A percentile compares a stretch with the other conserved stretches of the same genome.
Conservation (phyloP, 352 stramenopile species). For the Thalassiosira exigua region DNA sequence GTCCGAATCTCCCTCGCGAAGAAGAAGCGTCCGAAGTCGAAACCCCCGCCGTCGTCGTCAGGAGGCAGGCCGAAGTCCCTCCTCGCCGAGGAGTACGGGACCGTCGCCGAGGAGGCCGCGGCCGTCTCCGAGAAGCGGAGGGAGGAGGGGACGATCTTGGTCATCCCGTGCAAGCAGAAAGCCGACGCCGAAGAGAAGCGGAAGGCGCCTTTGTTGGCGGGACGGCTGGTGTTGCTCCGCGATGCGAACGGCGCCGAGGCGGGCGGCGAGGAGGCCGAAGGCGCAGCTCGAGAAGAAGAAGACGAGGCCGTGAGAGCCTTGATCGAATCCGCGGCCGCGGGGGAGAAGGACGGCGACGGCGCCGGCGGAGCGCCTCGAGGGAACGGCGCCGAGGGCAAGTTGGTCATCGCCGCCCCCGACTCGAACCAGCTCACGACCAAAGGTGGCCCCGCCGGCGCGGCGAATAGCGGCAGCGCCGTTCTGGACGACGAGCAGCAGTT, state of each 20-base stretch:
- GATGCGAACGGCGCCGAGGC: background rate
- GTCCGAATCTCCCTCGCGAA: background rate
- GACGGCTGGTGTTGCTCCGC: conserved; percentile 29
- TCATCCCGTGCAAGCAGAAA: conserved; percentile 50
- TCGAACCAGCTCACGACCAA: conserved; percentile 33
- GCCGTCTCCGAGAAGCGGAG: conserved; percentile 38
- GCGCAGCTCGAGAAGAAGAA: conserved; percentile 8
- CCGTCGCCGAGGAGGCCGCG: conserved; percentile 52
- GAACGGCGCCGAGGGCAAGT: background rate
- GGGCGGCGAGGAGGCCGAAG: background rate
- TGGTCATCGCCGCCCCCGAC: conserved; percentile 39
- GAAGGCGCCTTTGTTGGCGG: conserved; percentile 27
- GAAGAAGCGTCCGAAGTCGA: background rate
- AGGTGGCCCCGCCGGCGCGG: too few species aligned
- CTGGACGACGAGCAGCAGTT: conserved; percentile 51
- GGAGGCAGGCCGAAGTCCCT: background rate
- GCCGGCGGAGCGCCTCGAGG: too few species aligned
- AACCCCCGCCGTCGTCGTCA: background rate
- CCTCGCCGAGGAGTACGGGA: conserved; percentile 49
- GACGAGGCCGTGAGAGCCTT: conserved; percentile 36
- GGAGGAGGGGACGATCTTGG: conserved; percentile 48
- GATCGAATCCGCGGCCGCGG: conserved; percentile 42
- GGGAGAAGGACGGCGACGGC: background rate
- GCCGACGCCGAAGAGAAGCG: conserved; percentile 17
- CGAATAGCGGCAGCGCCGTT: background rate